These are phyloP conservation scores for Talaromyces sp. DNA, from an alignment of 2,329 filamentous ascomycete genomes.

Conservation along the genomic window DNA sequence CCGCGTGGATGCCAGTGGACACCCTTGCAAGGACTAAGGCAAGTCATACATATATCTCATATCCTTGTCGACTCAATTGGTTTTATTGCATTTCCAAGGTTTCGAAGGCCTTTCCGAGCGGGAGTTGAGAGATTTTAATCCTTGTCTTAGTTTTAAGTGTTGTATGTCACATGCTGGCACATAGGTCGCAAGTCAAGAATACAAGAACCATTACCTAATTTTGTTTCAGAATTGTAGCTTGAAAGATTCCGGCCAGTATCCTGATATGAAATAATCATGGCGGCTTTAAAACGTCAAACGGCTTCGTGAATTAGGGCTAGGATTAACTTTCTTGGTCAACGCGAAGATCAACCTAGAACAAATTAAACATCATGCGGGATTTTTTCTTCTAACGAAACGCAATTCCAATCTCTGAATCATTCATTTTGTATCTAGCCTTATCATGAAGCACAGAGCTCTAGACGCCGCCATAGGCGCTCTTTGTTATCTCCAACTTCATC, in stretches of 20 bases:
- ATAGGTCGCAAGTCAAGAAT: background rate
- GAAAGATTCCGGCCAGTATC: background rate
- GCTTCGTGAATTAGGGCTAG: background rate
- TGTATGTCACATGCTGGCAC: background rate
- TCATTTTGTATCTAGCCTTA: background rate
- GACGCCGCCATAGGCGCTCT: background rate
- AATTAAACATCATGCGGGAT: background rate
- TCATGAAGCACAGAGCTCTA: background rate
- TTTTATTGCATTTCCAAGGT: background rate
- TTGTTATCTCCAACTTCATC: background rate
- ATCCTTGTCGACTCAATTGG: background rate
- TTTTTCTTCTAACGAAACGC: background rate
- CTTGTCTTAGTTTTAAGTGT: background rate
- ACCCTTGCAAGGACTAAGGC: constrained; percentile 2
- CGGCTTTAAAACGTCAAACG: background rate
- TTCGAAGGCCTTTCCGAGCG: background rate
- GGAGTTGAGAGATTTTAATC: background rate
- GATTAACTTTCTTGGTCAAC: background rate
- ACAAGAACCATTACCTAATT: too few species aligned
- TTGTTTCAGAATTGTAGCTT: too few species aligned
- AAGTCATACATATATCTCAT: constrained; percentile 4
- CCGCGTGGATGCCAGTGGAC: background rate
- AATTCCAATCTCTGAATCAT: background rate
- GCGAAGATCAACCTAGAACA: too few species aligned
- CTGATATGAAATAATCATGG: background rate